Percentiles rank a stretch among this genome's conserved stretches.
These are phyloP conservation scores for Gyromitra esculenta DNA, from an alignment of 2,329 filamentous ascomycete genomes.

Conservation along the genomic window DNA sequence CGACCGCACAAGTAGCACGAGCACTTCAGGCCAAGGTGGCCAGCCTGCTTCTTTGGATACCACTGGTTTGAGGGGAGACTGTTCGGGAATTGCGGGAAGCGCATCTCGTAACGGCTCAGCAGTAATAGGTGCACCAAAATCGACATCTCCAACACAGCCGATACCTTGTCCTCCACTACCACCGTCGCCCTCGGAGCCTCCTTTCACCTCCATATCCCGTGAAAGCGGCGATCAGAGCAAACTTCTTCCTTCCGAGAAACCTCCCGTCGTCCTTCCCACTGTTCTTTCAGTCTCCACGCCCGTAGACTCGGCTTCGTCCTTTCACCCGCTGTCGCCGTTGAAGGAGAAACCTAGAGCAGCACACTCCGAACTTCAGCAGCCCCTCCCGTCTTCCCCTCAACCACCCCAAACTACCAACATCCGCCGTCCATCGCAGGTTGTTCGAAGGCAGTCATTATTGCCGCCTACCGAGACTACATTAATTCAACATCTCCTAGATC, in stretches of 20 bases:
- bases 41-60: conserved; percentile 32
- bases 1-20: conserved; percentile 30
- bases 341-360: conserved; percentile 38
- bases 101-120: conserved; percentile 47
- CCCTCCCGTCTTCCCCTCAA: conserved; percentile 40
- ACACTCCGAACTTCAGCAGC: conserved; percentile 42
- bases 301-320: conserved; percentile 27
- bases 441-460: conserved; percentile 52
- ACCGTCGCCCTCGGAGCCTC: conserved; percentile 39
- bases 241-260: conserved; percentile 32
- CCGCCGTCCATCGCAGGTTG: conserved; percentile 46
- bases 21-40: conserved; percentile 31
- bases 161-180: conserved; percentile 32
- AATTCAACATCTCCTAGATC: conserved; percentile 47
- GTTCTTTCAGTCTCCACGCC: conserved; percentile 22
- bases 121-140: conserved; percentile 38
- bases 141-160: conserved; percentile 46
- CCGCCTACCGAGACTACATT: conserved; percentile 37
- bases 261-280: conserved; percentile 22
- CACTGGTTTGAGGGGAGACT: conserved; percentile 24
- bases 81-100: conserved; percentile 37
- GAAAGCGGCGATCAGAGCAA: conserved; percentile 43
- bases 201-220: conserved; percentile 34
- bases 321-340: conserved; percentile 21
- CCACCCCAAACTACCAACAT: conserved; percentile 27